Evolutionary conservation across 2,329 filamentous ascomycete genomes (phyloP), one percentile per base, ranked within the genome.

Genomic region (Neocucurbitaria cava): DNA sequence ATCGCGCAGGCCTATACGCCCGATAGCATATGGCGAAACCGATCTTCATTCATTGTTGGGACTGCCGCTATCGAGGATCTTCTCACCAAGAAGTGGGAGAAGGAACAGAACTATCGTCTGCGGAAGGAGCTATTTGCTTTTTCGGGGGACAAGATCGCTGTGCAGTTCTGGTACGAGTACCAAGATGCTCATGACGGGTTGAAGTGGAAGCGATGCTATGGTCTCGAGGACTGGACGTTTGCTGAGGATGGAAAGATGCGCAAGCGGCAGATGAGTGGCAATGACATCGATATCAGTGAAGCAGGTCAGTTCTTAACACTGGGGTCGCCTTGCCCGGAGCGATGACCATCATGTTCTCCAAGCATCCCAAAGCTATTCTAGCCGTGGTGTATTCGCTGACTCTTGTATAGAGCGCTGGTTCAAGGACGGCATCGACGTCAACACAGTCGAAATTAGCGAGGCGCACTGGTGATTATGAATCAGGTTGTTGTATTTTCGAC

Each of bases 81-180:
- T 62, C 71, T 96, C 47, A 83, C 82, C 0, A 78, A 84, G 40
- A 96, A 96, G 70, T 96, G 91, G 91, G 76, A 82, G 39, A 84
- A 81, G 18, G 92, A 96, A 73, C 78, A 84, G 39, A 85, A 82
- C 15, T 96, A 96, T 68, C 82, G 83, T 0, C 81, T 96, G 49
- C 84, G 91, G 49, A 96, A 96, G 74, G 92, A 96, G 71, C 79
- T 96, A 1, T 96, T 96, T 74, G 82, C 90, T 1, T 95, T 92
- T 68, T 82, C 78, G 0, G 87, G 87, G 33, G 81, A 94, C 74
- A 89, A 86, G 76, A 94, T 93, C 60, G 91, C 91, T 1, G 92
- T 96, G 20, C 91, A 96, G 70, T 96, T 95, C 73, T 96, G 91
- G 91, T 96, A 94, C 68, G 89, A 96, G 75, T 93, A 87, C 77